phyloP scores from a whole-genome alignment of 2,329 filamentous ascomycete species.

The Penicillium thymicola region DNA sequence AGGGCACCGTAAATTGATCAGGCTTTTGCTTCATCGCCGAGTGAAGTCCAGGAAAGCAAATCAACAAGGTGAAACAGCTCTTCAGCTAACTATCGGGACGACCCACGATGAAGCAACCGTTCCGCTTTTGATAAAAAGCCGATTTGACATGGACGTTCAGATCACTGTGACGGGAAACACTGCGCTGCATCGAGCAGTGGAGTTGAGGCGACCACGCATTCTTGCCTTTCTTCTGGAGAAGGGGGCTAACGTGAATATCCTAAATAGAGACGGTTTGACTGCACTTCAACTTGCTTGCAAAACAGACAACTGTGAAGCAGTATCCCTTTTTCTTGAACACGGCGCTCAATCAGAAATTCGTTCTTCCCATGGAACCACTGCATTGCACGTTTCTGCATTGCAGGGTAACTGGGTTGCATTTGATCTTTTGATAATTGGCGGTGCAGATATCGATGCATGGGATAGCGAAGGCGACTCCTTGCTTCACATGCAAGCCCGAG shows the following conservation, averaged over 20 bases:
- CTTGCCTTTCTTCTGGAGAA: slow-evolving; percentile 29
- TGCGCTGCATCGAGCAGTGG: slow-evolving; percentile 28
- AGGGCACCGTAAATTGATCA: slow-evolving; percentile 29
- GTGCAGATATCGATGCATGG: slow-evolving; percentile 34
- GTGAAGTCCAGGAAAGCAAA: slow-evolving; percentile 20
- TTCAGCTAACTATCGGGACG: slow-evolving; percentile 31
- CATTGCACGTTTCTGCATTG: slow-evolving; percentile 27
- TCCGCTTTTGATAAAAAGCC: slow-evolving; percentile 29
- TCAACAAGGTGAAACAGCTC: slow-evolving; percentile 17
- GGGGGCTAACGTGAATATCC: slow-evolving; percentile 24
- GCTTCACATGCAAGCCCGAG: slow-evolving; percentile 30
- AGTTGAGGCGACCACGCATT: slow-evolving; percentile 25
- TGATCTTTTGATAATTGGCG: slow-evolving; percentile 28
- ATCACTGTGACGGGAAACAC: slow-evolving; percentile 28
- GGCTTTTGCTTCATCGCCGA: slow-evolving; percentile 17
- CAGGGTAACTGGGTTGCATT: slow-evolving; percentile 29
- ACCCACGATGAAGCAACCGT: slow-evolving; percentile 29
- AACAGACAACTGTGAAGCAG: slow-evolving; percentile 31
- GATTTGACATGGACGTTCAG: slow-evolving; percentile 23
- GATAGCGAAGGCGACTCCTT: slow-evolving; percentile 26
- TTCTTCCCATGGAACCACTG: slow-evolving; percentile 22
- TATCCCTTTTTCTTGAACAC: slow-evolving; percentile 28
- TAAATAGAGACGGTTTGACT: slow-evolving; percentile 26
- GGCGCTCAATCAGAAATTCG: slow-evolving; percentile 25
- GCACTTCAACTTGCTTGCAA: slow-evolving; percentile 30